Base-by-base conservation (phyloP, 139 green algal species). In the Closterium sp. region DNA sequence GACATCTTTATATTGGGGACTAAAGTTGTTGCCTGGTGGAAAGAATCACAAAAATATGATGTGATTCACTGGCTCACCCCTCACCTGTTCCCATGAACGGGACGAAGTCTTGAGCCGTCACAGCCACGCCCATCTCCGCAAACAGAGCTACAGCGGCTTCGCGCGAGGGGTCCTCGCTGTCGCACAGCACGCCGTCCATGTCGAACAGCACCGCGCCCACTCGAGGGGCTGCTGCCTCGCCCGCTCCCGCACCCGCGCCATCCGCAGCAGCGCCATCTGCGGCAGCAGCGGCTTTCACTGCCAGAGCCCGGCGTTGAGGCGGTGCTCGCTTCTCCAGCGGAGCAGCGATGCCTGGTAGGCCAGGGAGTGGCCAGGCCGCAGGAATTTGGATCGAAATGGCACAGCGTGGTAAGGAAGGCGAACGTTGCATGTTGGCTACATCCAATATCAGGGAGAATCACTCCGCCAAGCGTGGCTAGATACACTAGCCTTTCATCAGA, bases 141-240 rank as follows among this genome's bases (percentile, higher is more conserved):
- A 88, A 70, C 88, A 97, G 94, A 9, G 94, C 94, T 21, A 94
- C 91, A 17, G 89, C 90, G 2, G 93, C 96, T 10, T 96, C 91
- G 89, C 95, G 94, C 90, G 93, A 94, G n/a, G 86, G 32, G 24
- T 93, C 89, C 79, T 98, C 96, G 1, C 96, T 97, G 4, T 97
- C 94, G 24, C 62, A 62, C 85, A 98, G 93, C 31, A 97, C 94
- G 2, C 95, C 96, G 50, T 92, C 89, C 95, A 98, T 97, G 30
- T 95, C 89, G 22, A 97, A 91, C 89, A 96, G 96, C 17, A 98
- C 92, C 2, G 96, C 96, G 31, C 95, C 86, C 19, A 97, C 96
- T n/a, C 17, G 62, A 11, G 62, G 62, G 17, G 62, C 17, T 4
- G 24, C 62, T 79, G 62, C 62, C 62, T 79, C 62, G 62, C 62